phyloP scores from a whole-genome alignment of 495 filamentous ascomycete species.

The Aspergillus hancockii region DNA sequence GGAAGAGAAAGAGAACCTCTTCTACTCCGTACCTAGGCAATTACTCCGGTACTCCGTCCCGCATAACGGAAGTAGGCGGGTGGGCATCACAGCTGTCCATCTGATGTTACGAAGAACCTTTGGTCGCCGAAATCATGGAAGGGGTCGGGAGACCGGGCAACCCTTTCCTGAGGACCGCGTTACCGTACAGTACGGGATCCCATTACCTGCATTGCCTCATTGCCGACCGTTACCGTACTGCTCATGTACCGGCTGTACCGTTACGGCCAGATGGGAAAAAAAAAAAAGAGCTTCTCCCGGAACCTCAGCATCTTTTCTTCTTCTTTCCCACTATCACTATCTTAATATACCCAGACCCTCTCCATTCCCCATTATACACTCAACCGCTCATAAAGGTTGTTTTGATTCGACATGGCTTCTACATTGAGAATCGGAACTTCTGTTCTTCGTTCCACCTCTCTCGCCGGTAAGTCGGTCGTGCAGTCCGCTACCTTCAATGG shows the following conservation, averaged over 20 bases:
- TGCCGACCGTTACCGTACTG: constrained; percentile 25
- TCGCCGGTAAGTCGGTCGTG: constrained; percentile 59
- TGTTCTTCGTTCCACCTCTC: constrained; percentile 71
- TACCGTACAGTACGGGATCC: constrained; percentile 24
- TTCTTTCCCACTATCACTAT: constrained; percentile 32
- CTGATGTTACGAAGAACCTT: background rate
- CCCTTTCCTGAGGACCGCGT: constrained; percentile 13
- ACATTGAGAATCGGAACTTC: constrained; percentile 74
- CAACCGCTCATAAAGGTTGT: constrained; percentile 31
- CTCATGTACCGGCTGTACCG: constrained; percentile 40
- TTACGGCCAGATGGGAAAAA: constrained; percentile 43
- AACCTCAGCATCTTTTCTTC: constrained; percentile 33
- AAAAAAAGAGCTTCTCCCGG: constrained; percentile 30
- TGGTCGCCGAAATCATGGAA: background rate
- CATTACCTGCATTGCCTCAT: constrained; percentile 18
- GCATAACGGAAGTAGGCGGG: constrained; percentile 24
- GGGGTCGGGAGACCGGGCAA: constrained; percentile 25
- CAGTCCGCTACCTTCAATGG: constrained; percentile 77
- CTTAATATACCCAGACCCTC: constrained; percentile 21
- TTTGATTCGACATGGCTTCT: constrained; percentile 67
- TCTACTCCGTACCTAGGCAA: background rate
- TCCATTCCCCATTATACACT: constrained; percentile 29
- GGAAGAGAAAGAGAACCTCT: background rate
- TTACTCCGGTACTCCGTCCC: constrained; percentile 16
- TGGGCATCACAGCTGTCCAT: constrained; percentile 1